These are phyloP conservation scores for Talaromyces thailandensis DNA, from an alignment of 495 filamentous ascomycete species.

Conservation along the genomic window DNA sequence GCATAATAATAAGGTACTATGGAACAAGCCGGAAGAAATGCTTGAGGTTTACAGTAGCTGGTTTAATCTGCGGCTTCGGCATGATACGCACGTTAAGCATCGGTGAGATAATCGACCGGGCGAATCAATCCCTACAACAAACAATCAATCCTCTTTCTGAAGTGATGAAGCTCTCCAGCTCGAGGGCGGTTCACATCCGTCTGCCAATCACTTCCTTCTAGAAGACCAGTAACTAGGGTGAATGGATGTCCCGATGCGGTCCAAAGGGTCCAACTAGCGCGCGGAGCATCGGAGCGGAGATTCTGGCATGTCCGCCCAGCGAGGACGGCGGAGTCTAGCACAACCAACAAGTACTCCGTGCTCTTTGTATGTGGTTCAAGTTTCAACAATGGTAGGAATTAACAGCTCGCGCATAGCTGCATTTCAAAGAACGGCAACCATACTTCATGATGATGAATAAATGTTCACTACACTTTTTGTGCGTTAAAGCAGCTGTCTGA, in stretches of 20 bases:
- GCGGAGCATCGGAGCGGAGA: conserved; percentile 1
- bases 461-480: not conserved
- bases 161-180: not conserved
- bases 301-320: not conserved
- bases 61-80: not conserved
- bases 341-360: not conserved
- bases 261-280: not conserved
- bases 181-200: not conserved
- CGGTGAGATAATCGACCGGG: not conserved
- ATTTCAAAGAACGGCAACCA: not conserved
- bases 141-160: no score
- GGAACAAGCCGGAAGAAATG: not conserved
- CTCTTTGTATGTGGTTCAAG: no score
- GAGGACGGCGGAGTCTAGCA: not conserved
- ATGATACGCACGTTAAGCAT: not conserved
- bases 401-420: not conserved
- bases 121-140: no score
- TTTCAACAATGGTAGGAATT: not conserved
- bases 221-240: no score
- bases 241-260: not conserved
- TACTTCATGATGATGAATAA: not conserved
- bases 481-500: not conserved
- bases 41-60: not conserved
- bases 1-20: not conserved
- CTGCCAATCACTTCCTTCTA: no score